Base-by-base conservation (phyloP, 1,139 yeast species). In the Yamadazyma atmosphaerica region DNA sequence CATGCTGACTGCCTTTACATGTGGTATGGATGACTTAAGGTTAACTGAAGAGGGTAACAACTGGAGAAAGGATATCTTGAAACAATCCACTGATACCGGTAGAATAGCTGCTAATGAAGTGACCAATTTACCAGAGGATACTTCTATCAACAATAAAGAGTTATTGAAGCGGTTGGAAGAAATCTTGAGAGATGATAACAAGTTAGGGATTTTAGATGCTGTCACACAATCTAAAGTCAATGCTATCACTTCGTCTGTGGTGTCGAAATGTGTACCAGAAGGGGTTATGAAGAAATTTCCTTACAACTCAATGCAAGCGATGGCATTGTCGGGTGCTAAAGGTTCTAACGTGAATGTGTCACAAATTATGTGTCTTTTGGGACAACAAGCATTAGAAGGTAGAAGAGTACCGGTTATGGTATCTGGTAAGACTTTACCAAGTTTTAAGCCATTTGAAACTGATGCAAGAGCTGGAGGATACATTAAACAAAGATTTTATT, bases 401-500 rank as follows among this genome's bases (percentile, higher is more conserved):
- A 83, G 98, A 67, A 85, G 99, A 74, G 98, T 94, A 16, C 99
- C 99, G 19, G 95, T 92, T 37, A 94, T 94, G 99, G 97, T 92
- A 25, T 84, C 95, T 48, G 99, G 99, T 63, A 94, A 94, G 68
- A 87, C 98, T 0, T 73, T 94, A 44, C 99, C 99, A 22, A 85
- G 96, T 31, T 94, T 94, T 77, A 88, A 87, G 62, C 94, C 98
- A 5, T 90, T 82, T 58, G 99, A 94, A 60, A 92, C 98, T 19
- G 92, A 88, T 62, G 96, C 98, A 5, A 79, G 95, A 61, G 98
- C 99, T 24, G 98, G 99, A 74, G 99, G 99, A 41, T 94, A 89
- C 61, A 88, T 94, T 60, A 87, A 92, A 60, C 95, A 95, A 47
- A 86, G 99, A 56, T 94, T 94, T 81, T 92, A 89, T 65, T 88